Evolutionary conservation across 768 basidiomycete genomes (phyloP), one percentile per base, ranked within the genome.

Genomic region (Suillus decipiens): DNA sequence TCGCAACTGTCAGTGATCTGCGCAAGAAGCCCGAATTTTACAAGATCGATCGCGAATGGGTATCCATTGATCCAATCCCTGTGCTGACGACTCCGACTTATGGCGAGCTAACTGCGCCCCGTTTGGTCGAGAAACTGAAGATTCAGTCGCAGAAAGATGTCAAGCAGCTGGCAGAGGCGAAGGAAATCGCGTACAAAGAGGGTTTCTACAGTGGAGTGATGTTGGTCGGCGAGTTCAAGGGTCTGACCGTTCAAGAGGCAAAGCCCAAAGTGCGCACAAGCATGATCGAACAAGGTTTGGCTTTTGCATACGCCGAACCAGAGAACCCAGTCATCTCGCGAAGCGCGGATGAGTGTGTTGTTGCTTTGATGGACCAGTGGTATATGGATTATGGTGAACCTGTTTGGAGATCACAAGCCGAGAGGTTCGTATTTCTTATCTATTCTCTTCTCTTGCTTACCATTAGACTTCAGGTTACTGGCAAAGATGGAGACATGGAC

Each of bases 281-380:
- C 59, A 88, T 99, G 85, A 93, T 97, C 73, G 84, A 85, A 62
- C 79, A 77, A 8, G 89, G 88, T 2, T 70, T 92, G 61, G 96
- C 93, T 8, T 88, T 97, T 69, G 82, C 92, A 63, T 99, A 99
- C 73, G 95, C 96, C 11, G 96, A 99, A 77, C 96, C 96, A 1
- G 96, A 99, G 76, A 91, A 90, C 61, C 74, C 93, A 67, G 90
- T 98, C 70, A 86, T 95, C 70, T 93, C 90, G 51, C 83, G 96
- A 50, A 94, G 91, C 75, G 87, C 85, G n/a, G 97, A 99, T 71
- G 96, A 98, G 77, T 99, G 97, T 79, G 92, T 98, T 22, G 95
- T 99, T 63, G 96, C 96, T 3, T 79, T 99, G 67, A 96, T 95
- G 87, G 97, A 99, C 74, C 97, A 99, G 77, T 99, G 96, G 96